Conservation (phyloP, 352 stramenopile species). For the Pythium monospermum region DNA sequence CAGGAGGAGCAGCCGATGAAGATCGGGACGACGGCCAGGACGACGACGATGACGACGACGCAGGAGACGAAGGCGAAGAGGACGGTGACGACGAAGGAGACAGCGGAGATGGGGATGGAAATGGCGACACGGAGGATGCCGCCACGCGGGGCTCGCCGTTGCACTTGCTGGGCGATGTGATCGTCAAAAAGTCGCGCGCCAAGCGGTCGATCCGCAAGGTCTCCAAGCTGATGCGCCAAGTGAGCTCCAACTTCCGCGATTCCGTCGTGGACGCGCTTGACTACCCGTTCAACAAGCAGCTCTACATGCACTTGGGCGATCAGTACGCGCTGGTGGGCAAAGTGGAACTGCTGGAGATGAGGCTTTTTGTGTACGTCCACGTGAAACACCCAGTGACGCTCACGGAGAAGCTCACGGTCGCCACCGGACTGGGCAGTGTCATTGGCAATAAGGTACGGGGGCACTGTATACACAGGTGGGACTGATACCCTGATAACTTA, state of each 20-base stretch:
- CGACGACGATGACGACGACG: constrained; percentile 21
- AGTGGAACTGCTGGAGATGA: constrained; percentile 81
- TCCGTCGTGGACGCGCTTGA: constrained; percentile 51
- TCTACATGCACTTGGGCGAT: constrained; percentile 56
- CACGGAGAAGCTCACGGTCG: constrained; percentile 65
- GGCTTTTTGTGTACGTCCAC: constrained; percentile 70
- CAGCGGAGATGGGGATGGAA: constrained; percentile 27
- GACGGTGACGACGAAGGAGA: too few species aligned
- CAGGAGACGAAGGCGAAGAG: constrained; percentile 18
- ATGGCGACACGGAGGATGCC: constrained; percentile 12
- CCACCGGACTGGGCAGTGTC: constrained; percentile 72
- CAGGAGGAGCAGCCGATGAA: background rate
- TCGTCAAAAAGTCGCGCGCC: constrained; percentile 54
- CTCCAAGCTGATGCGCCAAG: constrained; percentile 49
- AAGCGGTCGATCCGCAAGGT: constrained; percentile 74
- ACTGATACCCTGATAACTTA: background rate
- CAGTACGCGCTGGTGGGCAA: constrained; percentile 55
- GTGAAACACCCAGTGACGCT: constrained; percentile 46
- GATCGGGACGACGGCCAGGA: constrained; percentile 12
- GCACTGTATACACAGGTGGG: background rate
- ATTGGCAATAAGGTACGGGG: constrained; percentile 72
- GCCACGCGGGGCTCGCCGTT: background rate
- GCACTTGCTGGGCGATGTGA: too few species aligned
- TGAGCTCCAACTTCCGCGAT: constrained; percentile 63
- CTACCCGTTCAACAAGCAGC: constrained; percentile 62